Evolutionary conservation across 805 yeast species (phyloP), one percentile per base, ranked within the genome.

Genomic region (Wickerhamomyces bovis): DNA sequence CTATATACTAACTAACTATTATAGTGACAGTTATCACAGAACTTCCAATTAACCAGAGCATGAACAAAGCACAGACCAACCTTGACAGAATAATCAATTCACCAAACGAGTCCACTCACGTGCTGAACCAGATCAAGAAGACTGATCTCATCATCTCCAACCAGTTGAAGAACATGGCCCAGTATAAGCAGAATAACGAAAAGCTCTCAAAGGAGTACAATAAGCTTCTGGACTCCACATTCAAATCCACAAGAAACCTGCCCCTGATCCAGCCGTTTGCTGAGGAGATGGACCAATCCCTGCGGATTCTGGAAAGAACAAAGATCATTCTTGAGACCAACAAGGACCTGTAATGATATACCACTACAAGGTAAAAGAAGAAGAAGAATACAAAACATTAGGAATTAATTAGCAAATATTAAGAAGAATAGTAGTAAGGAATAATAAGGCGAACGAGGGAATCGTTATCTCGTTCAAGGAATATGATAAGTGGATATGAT

Each of bases 231-330:
- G 18, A 22, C 6, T 26, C 23, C 12, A 18, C 39, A 18, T 19
- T 26, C 16, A 23, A 42, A 33, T 16, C 19, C 6, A 20, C 20
- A 31, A 19, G 12, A 8, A 21, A 25, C 19, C 33, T 51, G 10
- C 38, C 68, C 1, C 68, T 70, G 43, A 59, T 77, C 3, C 86
- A 81, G 55, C 68, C 70, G 39, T 71, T 78, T 53, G 80, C 88
- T 0, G 97, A 89, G 59, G 50, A 74, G 15, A 57, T 86, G 3
- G 95, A 89, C 62, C 85, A 83, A 52, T 81, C 82, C 43, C 64
- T 89, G 18, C 65, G 96, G 41, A 79, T 86, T 1, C 62, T 89
- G 39, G 96, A 89, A 58, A 65, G 69, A 38, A 74, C 89, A 0
- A 53, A 74, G 43, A 58, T 62, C 43, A 54, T 71, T 18, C 61